Evolutionary conservation across 768 basidiomycete genomes (phyloP).

Genomic region (Gymnopilus dilepis): DNA sequence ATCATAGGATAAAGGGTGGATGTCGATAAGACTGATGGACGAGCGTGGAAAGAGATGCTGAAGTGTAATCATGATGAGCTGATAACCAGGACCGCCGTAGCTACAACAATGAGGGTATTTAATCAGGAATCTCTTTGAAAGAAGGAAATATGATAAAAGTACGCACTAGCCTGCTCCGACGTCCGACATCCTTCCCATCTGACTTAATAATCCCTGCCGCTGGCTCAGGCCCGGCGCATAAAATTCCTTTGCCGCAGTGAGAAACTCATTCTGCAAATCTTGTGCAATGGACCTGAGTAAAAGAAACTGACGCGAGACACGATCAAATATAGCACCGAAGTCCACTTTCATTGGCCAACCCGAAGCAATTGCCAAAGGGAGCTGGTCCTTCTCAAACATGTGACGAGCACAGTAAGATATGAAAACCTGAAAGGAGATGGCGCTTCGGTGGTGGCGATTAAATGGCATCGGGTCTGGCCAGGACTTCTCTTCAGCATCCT

Average conservation of each 20-base stretch:
- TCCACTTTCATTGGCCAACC: constrained; percentile 12
- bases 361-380: constrained; percentile 2
- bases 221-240: not conserved
- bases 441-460: constrained; percentile 1
- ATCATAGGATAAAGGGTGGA: constrained; percentile 8
- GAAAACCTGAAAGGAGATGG: constrained; percentile 4
- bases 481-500: not conserved
- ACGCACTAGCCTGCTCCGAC: constrained; percentile 1
- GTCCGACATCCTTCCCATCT: not conserved
- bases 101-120: no score
- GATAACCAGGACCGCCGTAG: constrained; percentile 5
- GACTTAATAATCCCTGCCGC: not conserved
- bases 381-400: not conserved
- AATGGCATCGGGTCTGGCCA: not conserved
- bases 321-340: constrained; percentile 10
- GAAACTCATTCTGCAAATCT: not conserved
- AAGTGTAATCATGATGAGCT: not conserved
- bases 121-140: no score
- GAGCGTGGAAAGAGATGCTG: constrained; percentile 1
- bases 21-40: not conserved
- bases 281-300: not conserved
- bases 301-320: not conserved
- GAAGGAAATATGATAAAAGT: no score
- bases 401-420: constrained; percentile 7
- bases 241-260: not conserved